Evolutionary conservation across 257 asterid species (phyloP).

Genomic region (Ehretia macrophylla): DNA sequence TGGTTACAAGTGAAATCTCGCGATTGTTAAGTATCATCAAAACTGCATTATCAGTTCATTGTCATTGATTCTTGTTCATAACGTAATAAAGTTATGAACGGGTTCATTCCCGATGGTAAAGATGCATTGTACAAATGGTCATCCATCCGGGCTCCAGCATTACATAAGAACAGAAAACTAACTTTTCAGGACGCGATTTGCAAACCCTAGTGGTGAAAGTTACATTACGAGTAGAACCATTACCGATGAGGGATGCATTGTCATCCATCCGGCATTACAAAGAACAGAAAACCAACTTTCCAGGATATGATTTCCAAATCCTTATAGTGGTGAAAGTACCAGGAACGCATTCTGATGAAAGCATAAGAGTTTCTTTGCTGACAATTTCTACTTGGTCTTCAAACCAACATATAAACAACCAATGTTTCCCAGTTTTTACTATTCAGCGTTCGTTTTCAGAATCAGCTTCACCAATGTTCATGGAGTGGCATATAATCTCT

Average conservation of each 20-base stretch:
- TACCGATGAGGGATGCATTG: too few relatives aligned
- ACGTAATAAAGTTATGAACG: too few relatives aligned
- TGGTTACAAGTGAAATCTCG: too few relatives aligned
- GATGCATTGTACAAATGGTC: too few relatives aligned
- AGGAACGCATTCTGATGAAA: background rate
- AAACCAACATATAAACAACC: background rate
- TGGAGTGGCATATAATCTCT: constrained; percentile 42
- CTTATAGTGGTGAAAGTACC: background rate
- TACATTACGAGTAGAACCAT: too few relatives aligned
- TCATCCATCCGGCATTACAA: too few relatives aligned
- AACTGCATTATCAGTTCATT: too few relatives aligned
- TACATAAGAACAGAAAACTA: background rate
- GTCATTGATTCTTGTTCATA: too few relatives aligned
- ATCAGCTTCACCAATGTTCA: constrained; percentile 23
- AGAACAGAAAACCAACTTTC: background rate
- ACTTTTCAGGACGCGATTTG: background rate
- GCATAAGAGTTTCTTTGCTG: background rate
- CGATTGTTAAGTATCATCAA: too few relatives aligned
- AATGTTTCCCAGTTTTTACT: background rate
- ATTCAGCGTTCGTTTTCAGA: constrained; percentile 24
- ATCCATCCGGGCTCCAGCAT: too few relatives aligned
- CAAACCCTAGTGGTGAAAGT: background rate
- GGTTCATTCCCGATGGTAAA: too few relatives aligned
- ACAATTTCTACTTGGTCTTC: background rate
- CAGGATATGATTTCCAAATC: background rate